Conservation (phyloP, 1,284 basidiomycete species). For the Volvariella volvacea region DNA sequence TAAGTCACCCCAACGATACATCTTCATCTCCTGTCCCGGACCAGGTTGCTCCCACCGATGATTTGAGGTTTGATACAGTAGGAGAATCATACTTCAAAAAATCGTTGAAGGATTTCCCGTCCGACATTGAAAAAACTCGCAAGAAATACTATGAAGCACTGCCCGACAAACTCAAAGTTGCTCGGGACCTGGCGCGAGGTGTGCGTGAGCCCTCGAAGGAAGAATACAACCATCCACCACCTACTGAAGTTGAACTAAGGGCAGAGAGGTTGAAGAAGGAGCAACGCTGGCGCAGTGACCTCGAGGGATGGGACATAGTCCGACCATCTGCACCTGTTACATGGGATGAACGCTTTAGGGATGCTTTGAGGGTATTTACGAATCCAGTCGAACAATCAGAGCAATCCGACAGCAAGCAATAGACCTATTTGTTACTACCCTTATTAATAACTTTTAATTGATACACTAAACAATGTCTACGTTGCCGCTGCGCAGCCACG, state of each 20-base stretch:
- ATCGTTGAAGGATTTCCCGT: constrained; percentile 48
- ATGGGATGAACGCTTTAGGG: constrained; percentile 75
- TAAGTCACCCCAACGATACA: constrained; percentile 38
- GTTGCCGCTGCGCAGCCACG: constrained; percentile 38
- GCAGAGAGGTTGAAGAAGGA: constrained; percentile 85
- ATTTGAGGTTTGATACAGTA: constrained; percentile 71
- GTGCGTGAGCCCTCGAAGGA: constrained; percentile 82
- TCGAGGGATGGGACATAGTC: constrained; percentile 75
- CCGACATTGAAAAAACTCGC: constrained; percentile 64
- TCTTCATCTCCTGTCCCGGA: constrained; percentile 8
- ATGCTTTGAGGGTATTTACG: constrained; percentile 61
- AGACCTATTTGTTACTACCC: neutral
- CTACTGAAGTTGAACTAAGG: constrained; percentile 81
- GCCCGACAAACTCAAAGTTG: constrained; percentile 61
- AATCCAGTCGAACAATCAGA: constrained; percentile 20
- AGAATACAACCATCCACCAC: constrained; percentile 76
- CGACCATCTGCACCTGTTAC: constrained; percentile 52
- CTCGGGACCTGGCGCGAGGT: constrained; percentile 72
- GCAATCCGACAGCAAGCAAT: constrained; percentile 5
- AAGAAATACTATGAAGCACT: constrained; percentile 77
- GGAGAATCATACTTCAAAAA: constrained; percentile 69
- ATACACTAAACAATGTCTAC: constrained; percentile 34
- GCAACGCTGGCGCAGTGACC: constrained; percentile 72
- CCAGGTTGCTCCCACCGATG: constrained; percentile 26
- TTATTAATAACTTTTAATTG: neutral